phyloP scores from a whole-genome alignment of 768 basidiomycete genomes.

The Russula foetens region DNA sequence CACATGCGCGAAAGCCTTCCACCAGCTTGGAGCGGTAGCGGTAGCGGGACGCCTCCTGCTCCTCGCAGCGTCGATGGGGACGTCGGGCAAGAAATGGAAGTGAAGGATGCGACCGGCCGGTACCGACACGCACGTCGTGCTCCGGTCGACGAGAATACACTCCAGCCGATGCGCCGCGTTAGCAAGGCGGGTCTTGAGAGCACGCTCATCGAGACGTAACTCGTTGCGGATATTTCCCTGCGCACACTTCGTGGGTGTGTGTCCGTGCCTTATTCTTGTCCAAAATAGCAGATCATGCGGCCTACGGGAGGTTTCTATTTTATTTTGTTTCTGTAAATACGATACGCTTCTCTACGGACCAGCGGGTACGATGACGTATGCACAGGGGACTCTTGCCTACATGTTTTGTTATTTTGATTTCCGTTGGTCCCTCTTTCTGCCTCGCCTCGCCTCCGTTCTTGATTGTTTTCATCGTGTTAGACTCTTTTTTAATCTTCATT shows the following conservation, averaged over 20 bases:
- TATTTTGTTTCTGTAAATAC: not conserved
- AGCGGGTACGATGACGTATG: not conserved
- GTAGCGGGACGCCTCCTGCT: conserved; percentile 19
- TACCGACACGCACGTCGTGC: conserved; percentile 83
- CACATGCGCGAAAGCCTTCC: conserved; percentile 74
- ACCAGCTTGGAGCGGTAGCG: conserved; percentile 35
- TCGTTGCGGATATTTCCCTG: too few species aligned
- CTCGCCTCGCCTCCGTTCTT: not conserved
- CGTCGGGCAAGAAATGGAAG: conserved; percentile 78
- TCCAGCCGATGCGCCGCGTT: conserved; percentile 84
- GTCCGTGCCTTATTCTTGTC: not conserved
- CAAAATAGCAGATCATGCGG: not conserved
- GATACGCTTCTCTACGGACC: not conserved
- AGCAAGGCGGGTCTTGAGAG: conserved; percentile 93
- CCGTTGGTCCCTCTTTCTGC: not conserved
- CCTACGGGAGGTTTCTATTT: not conserved
- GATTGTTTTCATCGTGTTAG: not conserved
- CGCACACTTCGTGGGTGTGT: not conserved
- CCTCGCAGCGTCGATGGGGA: conserved; percentile 42
- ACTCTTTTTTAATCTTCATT: not conserved
- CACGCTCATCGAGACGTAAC: not conserved
- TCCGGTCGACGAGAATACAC: conserved; percentile 79
- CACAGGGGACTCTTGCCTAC: not conserved
- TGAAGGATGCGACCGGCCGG: conserved; percentile 76
- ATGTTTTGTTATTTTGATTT: not conserved